phyloP scores from a whole-genome alignment of 2,329 filamentous ascomycete species.

The Nemania diffusa region DNA sequence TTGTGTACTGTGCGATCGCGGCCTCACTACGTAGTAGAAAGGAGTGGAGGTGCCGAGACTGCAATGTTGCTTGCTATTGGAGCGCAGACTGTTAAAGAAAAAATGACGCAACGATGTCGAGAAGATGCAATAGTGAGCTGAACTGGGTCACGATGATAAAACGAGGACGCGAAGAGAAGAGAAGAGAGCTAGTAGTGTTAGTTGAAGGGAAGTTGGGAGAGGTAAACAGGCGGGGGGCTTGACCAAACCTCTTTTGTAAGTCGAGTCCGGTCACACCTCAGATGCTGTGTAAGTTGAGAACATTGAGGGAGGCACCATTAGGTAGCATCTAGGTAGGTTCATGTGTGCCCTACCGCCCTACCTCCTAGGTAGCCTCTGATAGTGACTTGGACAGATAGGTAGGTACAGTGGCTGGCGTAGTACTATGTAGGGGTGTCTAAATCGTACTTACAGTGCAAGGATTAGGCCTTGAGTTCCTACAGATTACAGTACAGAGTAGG shows the following conservation, averaged over 20 bases:
- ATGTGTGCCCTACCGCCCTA: background rate
- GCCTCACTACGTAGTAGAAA: background rate
- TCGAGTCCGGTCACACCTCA: background rate
- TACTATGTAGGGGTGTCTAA: background rate
- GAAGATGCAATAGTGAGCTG: conserved; percentile 8
- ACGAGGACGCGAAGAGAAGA: conserved; percentile 7
- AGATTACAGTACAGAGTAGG: background rate
- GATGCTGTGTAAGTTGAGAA: background rate
- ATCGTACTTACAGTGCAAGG: background rate
- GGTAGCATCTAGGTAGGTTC: background rate
- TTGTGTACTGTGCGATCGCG: background rate
- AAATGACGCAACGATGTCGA: conserved; percentile 16
- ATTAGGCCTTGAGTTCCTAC: conserved; percentile 2
- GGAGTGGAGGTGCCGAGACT: conserved; percentile 23
- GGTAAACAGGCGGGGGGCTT: background rate
- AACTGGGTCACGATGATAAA: conserved; percentile 25
- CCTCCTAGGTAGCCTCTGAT: background rate
- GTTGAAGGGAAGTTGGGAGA: background rate
- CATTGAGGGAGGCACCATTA: too few relatives aligned
- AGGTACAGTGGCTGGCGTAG: background rate
- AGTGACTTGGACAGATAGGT: background rate
- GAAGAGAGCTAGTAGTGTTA: background rate
- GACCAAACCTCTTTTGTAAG: conserved; percentile 11
- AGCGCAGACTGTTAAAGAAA: background rate
- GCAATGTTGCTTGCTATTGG: conserved; percentile 18